These are phyloP conservation scores for Podaxis rugospora DNA, from an alignment of 768 basidiomycete genomes.

Conservation along the genomic window DNA sequence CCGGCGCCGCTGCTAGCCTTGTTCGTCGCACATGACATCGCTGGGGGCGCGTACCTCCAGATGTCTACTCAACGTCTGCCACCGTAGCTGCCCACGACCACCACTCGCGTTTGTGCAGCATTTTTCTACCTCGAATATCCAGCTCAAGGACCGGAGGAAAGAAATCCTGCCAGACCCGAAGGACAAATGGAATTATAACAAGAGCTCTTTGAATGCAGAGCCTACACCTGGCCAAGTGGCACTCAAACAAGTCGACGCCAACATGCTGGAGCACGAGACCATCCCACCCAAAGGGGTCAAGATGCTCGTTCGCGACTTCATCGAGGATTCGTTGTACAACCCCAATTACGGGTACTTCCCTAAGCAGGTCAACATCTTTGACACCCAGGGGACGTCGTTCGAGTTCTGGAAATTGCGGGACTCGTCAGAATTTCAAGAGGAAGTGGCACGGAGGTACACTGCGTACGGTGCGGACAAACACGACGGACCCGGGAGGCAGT, in stretches of 20 bases:
- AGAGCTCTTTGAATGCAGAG: slow-evolving; percentile 51
- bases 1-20: neutral
- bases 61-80: slow-evolving; percentile 25
- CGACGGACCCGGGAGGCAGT: slow-evolving; percentile 76
- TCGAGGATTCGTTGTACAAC: slow-evolving; percentile 96
- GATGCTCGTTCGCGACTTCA: slow-evolving; percentile 94
- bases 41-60: slow-evolving; percentile 27
- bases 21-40: slow-evolving; percentile 30
- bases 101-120: neutral
- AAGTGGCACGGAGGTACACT: slow-evolving; percentile 73
- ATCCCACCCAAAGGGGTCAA: slow-evolving; percentile 77
- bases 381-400: slow-evolving; percentile 53
- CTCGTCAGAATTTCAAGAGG: slow-evolving; percentile 73
- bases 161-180: slow-evolving; percentile 22
- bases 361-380: slow-evolving; percentile 88
- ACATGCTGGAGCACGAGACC: slow-evolving; percentile 50
- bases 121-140: slow-evolving; percentile 1
- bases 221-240: slow-evolving; percentile 36
- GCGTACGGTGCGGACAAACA: slow-evolving; percentile 58
- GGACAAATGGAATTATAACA: slow-evolving; percentile 81
- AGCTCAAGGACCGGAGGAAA: neutral
- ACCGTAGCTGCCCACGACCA: slow-evolving; percentile 6
- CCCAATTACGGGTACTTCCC: slow-evolving; percentile 97
- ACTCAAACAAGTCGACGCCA: slow-evolving; percentile 62
- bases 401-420: slow-evolving; percentile 68